Percentiles rank a stretch among this genome's conserved stretches.
Evolutionary conservation across 768 basidiomycete genomes (phyloP).

Genomic region (Glaciozyma antarctica): DNA sequence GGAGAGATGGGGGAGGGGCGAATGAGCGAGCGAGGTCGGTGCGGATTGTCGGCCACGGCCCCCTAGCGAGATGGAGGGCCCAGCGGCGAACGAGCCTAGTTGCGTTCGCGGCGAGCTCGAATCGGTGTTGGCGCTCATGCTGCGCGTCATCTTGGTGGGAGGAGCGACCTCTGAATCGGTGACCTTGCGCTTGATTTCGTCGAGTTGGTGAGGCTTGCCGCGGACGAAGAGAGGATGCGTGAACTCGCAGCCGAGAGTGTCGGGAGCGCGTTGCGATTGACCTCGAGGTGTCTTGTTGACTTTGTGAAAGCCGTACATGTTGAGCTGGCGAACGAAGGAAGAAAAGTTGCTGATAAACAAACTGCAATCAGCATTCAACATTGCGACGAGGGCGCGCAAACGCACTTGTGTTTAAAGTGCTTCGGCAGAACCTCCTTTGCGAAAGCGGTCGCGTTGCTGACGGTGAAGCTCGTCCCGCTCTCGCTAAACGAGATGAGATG

Average conservation of each 20-base stretch:
- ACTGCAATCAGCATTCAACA: neutral
- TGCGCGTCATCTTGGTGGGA: neutral
- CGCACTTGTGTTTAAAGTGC: constrained; percentile 2
- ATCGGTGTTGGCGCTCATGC: neutral
- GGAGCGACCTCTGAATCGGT: neutral
- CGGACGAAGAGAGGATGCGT: constrained; percentile 73
- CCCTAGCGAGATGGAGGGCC: neutral
- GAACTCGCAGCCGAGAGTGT: constrained; percentile 75
- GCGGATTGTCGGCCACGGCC: neutral
- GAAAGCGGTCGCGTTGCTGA: neutral
- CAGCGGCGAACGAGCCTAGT: no score
- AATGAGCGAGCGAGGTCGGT: neutral
- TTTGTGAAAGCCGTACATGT: constrained; percentile 89
- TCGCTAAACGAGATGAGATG: neutral
- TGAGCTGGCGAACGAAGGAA: constrained; percentile 82
- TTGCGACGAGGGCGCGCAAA: neutral
- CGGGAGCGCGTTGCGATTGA: constrained; percentile 48
- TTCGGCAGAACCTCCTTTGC: neutral
- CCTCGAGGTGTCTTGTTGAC: constrained; percentile 54
- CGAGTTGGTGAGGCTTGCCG: constrained; percentile 70
- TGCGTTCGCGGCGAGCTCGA: neutral
- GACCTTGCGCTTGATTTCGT: constrained; percentile 3
- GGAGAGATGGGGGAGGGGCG: neutral
- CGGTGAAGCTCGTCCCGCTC: neutral
- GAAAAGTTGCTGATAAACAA: constrained; percentile 55